Base-by-base conservation (phyloP, 2,329 filamentous ascomycete species). In the Endocalyx cinctus region DNA sequence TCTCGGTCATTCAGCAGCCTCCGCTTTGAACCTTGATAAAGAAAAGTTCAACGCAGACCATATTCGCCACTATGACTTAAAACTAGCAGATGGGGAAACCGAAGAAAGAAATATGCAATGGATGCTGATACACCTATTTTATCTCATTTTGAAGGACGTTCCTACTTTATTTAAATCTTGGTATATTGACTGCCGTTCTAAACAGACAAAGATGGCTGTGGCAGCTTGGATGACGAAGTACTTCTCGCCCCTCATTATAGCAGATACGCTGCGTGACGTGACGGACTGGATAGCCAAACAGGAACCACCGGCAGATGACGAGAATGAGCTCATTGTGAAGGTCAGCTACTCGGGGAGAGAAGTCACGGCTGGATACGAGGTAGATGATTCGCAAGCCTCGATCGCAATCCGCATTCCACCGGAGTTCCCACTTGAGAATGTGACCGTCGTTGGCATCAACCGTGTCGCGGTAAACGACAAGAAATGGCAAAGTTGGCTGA, bases 401-500 rank as follows among this genome's bases (percentile, higher is more conserved):
- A 92, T 97, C 42, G 72, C 79, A n/a, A 82, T 98, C 48, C 75
- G 76, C 5, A 72, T 98, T 1, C 90, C 90, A 0, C 66, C 77
- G 2, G 81, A 80, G 25, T 98, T 94, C 52, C 92, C 92, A 0
- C 75, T 98, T 7, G 80, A 87, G 16, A 73, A 77, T 2, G 86
- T 94, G 2, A 69, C 76, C 7, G 88, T 97, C 1, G 69, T 79
- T 4, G 82, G 87, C 7, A 66, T 89, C 14, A 87, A 84, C 48
- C 82, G 90, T 10, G 87, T 97, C 2, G 87, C 86, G 0, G 87
- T 96, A 17, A 83, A 81, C 39, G 89, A 97, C 54, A 82, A 82
- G 59, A 94, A 92, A 55, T 98, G 92, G 90, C 82, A 87, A 59
- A 83, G 74, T 41, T 96, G 90, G 89, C 72, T 96, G 41, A 74